A percentile compares a stretch with the other conserved stretches of the same genome.
These are phyloP conservation scores for Phlebiopsis gigantea DNA, from an alignment of 768 basidiomycete species.

Conservation along the genomic window DNA sequence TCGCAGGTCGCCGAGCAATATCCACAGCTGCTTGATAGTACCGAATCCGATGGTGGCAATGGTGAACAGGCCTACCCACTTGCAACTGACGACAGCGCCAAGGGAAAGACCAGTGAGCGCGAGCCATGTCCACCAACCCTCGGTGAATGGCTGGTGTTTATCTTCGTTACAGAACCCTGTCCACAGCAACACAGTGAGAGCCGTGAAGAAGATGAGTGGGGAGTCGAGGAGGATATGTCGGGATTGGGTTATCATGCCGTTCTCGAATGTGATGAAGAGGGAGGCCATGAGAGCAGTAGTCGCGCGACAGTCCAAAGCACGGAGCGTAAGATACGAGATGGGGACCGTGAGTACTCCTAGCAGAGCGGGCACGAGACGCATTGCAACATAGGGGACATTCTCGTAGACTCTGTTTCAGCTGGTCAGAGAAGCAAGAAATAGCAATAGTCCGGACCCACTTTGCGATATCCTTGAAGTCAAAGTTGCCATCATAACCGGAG, in stretches of 20 bases:
- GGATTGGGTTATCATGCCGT: constrained; percentile 92
- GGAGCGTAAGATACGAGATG: constrained; percentile 88
- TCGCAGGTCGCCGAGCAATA: constrained; percentile 79
- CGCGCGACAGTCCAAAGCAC: constrained; percentile 86
- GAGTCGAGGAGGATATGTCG: constrained; percentile 97
- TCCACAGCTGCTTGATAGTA: constrained; percentile 85
- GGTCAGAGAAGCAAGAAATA: background rate
- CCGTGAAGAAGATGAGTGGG: constrained; percentile 97
- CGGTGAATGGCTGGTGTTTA: constrained; percentile 75
- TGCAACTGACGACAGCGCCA: constrained; percentile 90
- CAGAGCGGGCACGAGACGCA: constrained; percentile 92
- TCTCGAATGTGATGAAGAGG: constrained; percentile 93
- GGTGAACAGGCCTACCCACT: constrained; percentile 98
- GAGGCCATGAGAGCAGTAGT: constrained; percentile 89
- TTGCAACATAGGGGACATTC: constrained; percentile 89
- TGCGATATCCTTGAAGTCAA: constrained; percentile 97
- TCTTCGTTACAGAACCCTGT: constrained; percentile 90
- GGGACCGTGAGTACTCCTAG: constrained; percentile 90
- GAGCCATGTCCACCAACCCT: constrained; percentile 92
- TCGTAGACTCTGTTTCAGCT: constrained; percentile 59
- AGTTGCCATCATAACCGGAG: constrained; percentile 85
- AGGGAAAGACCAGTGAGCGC: constrained; percentile 81
- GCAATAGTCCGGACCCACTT: constrained; percentile 52
- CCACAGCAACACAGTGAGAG: constrained; percentile 83
- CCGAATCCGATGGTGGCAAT: constrained; percentile 89